These are phyloP conservation scores for Podaxis carcinomalis DNA, from an alignment of 768 basidiomycete species.

Conservation along the genomic window DNA sequence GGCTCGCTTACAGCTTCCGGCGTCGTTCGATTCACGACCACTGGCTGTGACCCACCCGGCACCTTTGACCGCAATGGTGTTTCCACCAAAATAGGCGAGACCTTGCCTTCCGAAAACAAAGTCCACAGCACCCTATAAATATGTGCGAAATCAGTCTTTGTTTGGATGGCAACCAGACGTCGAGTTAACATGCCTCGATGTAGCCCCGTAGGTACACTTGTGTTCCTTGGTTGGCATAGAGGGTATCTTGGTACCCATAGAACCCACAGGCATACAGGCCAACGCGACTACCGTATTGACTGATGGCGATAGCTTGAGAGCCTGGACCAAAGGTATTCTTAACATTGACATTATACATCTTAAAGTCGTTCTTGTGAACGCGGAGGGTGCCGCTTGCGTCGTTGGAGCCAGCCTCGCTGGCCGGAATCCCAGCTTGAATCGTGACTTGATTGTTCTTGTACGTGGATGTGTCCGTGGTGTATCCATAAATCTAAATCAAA, in stretches of 20 bases:
- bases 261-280: constrained; percentile 44
- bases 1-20: constrained; percentile 38
- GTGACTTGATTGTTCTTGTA: constrained; percentile 37
- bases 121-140: constrained; percentile 40
- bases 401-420: constrained; percentile 35
- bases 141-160: not conserved
- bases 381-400: constrained; percentile 46
- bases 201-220: constrained; percentile 45
- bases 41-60: constrained; percentile 45
- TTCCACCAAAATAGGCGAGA: constrained; percentile 43
- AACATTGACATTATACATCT: constrained; percentile 47
- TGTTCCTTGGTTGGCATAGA: constrained; percentile 40
- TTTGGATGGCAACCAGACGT: not conserved
- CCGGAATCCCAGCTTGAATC: constrained; percentile 31
- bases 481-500: constrained; percentile 35
- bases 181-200: constrained; percentile 35
- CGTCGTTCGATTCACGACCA: constrained; percentile 41
- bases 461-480: constrained; percentile 34
- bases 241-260: constrained; percentile 45
- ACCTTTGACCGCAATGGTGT: constrained; percentile 41
- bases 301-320: constrained; percentile 45
- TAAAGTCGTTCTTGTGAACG: constrained; percentile 43
- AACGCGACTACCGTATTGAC: constrained; percentile 42
- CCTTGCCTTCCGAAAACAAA: constrained; percentile 47
- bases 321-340: constrained; percentile 42